Conservation (phyloP, 805 yeast species). For the Schwanniomyces vanrijiae region DNA sequence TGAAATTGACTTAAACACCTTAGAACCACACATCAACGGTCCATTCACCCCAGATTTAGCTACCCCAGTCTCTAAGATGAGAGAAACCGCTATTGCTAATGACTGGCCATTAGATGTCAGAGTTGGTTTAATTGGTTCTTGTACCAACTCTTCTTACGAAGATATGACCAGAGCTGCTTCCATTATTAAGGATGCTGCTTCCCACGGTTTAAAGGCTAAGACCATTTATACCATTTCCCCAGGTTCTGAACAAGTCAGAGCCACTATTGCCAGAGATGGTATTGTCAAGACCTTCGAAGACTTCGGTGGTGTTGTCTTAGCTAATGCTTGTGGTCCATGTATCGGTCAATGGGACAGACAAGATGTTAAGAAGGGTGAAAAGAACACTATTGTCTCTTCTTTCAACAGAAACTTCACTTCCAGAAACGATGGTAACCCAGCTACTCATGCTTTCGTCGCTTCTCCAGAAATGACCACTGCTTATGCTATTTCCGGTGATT, state of each 20-base stretch:
- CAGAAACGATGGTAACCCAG: conserved; percentile 97
- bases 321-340: conserved; percentile 99
- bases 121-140: conserved; percentile 96
- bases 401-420: conserved; percentile 98
- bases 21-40: conserved; percentile 96
- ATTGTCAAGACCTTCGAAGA: conserved; percentile 83
- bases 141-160: conserved; percentile 98
- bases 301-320: conserved; percentile 91
- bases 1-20: conserved; percentile 82
- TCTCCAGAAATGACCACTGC: conserved; percentile 97
- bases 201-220: conserved; percentile 89
- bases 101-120: conserved; percentile 91
- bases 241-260: conserved; percentile 98
- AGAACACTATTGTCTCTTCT: conserved; percentile 94
- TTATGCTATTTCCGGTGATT: conserved; percentile 92
- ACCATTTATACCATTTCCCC: conserved; percentile 92
- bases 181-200: conserved; percentile 85
- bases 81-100: conserved; percentile 77
- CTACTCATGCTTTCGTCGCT: conserved; percentile 94
- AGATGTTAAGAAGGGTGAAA: conserved; percentile 88
- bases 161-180: conserved; percentile 97
- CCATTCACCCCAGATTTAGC: conserved; percentile 98
- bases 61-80: conserved; percentile 87
- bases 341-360: conserved; percentile 99
- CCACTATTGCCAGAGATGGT: conserved; percentile 97